Percentiles rank a stretch among this genome's conserved stretches.
Conservation (phyloP, 2,329 filamentous ascomycete genomes). For the Diaporthe ilicicola region DNA sequence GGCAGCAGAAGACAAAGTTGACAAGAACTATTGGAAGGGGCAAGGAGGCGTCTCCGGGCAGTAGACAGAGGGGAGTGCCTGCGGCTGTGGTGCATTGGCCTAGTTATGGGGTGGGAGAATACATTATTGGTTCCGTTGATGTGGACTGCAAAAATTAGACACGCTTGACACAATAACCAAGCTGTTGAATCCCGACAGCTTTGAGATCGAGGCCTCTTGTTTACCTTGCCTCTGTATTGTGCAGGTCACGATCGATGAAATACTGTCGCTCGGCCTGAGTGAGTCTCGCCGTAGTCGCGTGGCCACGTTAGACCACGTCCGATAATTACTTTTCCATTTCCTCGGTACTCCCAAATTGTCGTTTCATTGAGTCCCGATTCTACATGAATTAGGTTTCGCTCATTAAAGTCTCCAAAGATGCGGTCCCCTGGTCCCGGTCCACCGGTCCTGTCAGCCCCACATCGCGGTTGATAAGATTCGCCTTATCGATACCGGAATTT, state of each 20-base stretch:
- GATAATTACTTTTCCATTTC: not conserved
- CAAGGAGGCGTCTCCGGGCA: conserved; percentile 28
- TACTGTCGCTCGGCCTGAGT: not conserved
- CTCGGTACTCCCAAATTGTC: not conserved
- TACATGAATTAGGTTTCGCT: not conserved
- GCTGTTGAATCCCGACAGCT: not conserved
- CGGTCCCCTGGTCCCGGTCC: not conserved
- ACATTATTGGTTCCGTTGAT: too few species aligned
- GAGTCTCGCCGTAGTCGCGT: not conserved
- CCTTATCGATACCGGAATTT: conserved; percentile 26
- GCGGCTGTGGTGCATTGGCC: not conserved
- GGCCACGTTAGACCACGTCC: not conserved
- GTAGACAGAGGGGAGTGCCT: not conserved
- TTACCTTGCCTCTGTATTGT: not conserved
- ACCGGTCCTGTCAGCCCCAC: not conserved
- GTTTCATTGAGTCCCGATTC: not conserved
- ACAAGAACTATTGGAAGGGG: conserved; percentile 62
- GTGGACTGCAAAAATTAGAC: not conserved
- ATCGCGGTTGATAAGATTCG: not conserved
- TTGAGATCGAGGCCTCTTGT: not conserved
- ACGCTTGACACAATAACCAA: not conserved
- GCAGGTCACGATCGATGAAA: not conserved
- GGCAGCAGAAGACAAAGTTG: conserved; percentile 59
- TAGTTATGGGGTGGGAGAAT: not conserved
- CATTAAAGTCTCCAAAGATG: too few species aligned